A percentile compares a stretch with the other conserved stretches of the same genome.
Evolutionary conservation across 2,329 filamentous ascomycete genomes (phyloP).

Genomic region (Pseudocercospora pini-densiflorae): DNA sequence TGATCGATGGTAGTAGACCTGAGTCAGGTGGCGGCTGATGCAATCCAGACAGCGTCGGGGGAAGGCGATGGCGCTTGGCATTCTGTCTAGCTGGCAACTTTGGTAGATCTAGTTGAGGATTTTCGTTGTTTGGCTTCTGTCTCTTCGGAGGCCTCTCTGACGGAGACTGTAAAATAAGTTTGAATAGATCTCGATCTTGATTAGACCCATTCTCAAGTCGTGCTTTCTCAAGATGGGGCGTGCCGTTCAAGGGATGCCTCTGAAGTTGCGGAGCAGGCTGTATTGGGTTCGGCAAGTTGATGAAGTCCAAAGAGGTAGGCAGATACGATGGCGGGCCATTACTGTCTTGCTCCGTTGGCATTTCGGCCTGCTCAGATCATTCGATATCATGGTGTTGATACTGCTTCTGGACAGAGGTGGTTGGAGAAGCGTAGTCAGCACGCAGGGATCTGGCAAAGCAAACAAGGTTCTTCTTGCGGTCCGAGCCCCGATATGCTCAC

Average conservation of each 20-base stretch:
- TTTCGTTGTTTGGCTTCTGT: conserved; percentile 27
- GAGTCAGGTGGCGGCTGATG: conserved; percentile 68
- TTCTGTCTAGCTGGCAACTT: conserved; percentile 41
- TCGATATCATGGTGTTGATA: not conserved
- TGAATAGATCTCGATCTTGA: conserved; percentile 36
- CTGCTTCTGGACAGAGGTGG: not conserved
- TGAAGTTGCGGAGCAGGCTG: conserved; percentile 42
- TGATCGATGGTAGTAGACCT: conserved; percentile 64
- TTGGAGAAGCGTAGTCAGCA: not conserved
- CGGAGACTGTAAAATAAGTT: conserved; percentile 37
- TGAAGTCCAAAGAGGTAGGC: conserved; percentile 39
- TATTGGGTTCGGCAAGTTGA: conserved; percentile 43
- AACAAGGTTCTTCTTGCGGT: not conserved
- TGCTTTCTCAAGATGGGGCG: conserved; percentile 30
- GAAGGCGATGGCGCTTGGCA: conserved; percentile 46
- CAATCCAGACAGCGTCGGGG: conserved; percentile 61
- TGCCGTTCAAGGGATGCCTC: conserved; percentile 40
- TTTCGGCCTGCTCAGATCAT: not conserved
- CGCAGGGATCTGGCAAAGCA: not conserved
- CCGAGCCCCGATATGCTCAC: not conserved
- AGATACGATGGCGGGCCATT: conserved; percentile 27
- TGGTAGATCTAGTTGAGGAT: conserved; percentile 37
- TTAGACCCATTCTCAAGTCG: conserved; percentile 34
- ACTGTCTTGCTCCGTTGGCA: conserved; percentile 18
- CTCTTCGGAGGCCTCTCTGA: conserved; percentile 37